These are phyloP conservation scores for Alternaria sp. DNA, from an alignment of 2,329 filamentous ascomycete genomes.

Conservation along the genomic window DNA sequence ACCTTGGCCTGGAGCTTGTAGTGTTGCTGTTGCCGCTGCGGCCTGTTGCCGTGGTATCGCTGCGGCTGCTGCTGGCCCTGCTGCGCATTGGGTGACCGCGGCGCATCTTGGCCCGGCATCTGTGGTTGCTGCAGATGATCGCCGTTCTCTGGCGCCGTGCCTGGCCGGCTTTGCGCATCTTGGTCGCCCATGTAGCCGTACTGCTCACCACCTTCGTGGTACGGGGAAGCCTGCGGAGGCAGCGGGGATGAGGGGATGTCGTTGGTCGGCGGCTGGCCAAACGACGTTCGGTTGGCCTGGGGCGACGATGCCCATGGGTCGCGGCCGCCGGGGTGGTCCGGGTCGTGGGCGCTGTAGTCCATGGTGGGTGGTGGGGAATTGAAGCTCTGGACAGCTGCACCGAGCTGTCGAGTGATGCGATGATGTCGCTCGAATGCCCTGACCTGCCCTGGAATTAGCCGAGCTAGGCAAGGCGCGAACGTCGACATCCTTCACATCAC, in stretches of 20 bases:
- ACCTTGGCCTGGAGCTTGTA: constrained; percentile 95
- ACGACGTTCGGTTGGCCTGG: constrained; percentile 57
- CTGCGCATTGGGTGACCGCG: constrained; percentile 33
- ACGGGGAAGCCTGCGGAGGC: constrained; percentile 49
- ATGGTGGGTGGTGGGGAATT: constrained; percentile 52
- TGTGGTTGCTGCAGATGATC: constrained; percentile 40
- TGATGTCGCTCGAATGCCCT: constrained; percentile 20
- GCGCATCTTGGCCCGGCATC: constrained; percentile 44
- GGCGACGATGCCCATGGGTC: constrained; percentile 71
- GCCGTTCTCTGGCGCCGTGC: constrained; percentile 40
- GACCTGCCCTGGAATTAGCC: constrained; percentile 23
- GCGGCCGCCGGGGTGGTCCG: constrained; percentile 62
- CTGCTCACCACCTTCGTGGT: constrained; percentile 42
- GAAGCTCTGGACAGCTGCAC: constrained; percentile 26
- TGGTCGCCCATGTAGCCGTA: constrained; percentile 46
- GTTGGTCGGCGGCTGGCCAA: constrained; percentile 54
- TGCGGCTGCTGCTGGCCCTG: constrained; percentile 52
- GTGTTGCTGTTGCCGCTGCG: constrained; percentile 64
- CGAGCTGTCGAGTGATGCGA: constrained; percentile 26
- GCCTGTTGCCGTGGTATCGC: constrained; percentile 53
- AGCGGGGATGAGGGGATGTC: constrained; percentile 51
- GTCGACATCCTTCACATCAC: constrained; percentile 30
- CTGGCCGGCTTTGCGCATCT: constrained; percentile 33
- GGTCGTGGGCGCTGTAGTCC: constrained; percentile 70
- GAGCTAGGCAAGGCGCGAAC: constrained; percentile 37